Percentiles rank a stretch among this genome's conserved stretches.
Evolutionary conservation across 2,329 filamentous ascomycete genomes (phyloP).

Genomic region (Rutstroemia sp.): DNA sequence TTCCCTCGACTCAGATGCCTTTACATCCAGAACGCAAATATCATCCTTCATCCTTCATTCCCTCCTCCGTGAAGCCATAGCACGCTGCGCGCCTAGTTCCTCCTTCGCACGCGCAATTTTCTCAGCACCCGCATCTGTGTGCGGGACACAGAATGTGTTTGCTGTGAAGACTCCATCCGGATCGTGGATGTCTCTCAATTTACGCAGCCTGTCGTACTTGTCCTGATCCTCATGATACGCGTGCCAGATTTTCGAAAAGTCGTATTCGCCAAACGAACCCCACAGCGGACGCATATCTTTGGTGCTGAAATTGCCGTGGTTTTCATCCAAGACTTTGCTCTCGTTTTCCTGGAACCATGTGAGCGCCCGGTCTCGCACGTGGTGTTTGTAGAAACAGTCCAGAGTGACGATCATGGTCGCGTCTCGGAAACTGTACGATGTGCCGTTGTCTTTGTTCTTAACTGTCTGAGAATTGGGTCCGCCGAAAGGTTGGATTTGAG

Average conservation of each 20-base stretch:
- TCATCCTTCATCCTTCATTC: too few relatives aligned
- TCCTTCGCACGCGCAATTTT: too few relatives aligned
- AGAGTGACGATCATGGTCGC: conserved; percentile 33
- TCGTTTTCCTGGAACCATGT: conserved; percentile 31
- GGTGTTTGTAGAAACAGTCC: conserved; percentile 38
- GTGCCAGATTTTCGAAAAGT: conserved; percentile 33
- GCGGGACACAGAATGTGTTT: conserved; percentile 18
- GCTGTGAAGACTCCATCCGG: conserved; percentile 29
- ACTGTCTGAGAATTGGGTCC: conserved; percentile 37
- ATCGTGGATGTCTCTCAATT: conserved; percentile 26
- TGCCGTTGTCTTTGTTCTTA: conserved; percentile 38
- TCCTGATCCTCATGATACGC: conserved; percentile 32
- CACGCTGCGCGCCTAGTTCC: too few relatives aligned
- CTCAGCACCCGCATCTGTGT: not conserved
- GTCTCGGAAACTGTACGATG: conserved; percentile 41
- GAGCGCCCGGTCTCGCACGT: conserved; percentile 30
- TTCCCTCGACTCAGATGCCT: too few relatives aligned
- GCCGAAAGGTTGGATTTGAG: conserved; percentile 39
- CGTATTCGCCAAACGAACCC: conserved; percentile 35
- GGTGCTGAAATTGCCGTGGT: conserved; percentile 33
- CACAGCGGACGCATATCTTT: conserved; percentile 35
- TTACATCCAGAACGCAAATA: too few relatives aligned
- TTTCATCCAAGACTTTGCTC: conserved; percentile 13
- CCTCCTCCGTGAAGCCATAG: too few relatives aligned
- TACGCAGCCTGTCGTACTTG: conserved; percentile 33